phyloP scores from a whole-genome alignment of 768 basidiomycete genomes.

The Amanita thiersii region DNA sequence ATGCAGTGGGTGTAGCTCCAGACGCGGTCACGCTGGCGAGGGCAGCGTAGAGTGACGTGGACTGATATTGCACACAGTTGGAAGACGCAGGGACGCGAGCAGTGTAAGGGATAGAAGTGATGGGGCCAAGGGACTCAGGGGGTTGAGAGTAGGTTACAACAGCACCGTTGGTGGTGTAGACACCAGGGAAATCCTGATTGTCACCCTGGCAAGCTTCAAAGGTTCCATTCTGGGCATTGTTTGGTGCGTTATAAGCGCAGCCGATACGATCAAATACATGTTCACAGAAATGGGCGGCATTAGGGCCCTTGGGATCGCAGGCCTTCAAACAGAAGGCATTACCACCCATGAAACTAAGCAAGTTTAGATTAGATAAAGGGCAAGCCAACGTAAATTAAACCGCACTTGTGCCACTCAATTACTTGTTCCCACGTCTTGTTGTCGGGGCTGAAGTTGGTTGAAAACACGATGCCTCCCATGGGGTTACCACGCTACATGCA shows the following conservation, averaged over 20 bases:
- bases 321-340: conserved; percentile 61
- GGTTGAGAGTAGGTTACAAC: conserved; percentile 37
- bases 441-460: conserved; percentile 40
- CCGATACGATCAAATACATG: conserved; percentile 75
- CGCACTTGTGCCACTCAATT: conserved; percentile 62
- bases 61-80: conserved; percentile 23
- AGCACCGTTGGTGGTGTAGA: conserved; percentile 28
- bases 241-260: conserved; percentile 66
- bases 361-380: too few relatives aligned
- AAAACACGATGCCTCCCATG: conserved; percentile 63
- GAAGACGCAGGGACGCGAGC: conserved; percentile 30
- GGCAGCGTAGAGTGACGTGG: conserved; percentile 19
- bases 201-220: conserved; percentile 66
- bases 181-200: conserved; percentile 54
- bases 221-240: conserved; percentile 43
- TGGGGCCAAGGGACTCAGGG: conserved; percentile 31
- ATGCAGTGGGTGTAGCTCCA: conserved; percentile 1
- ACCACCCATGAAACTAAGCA: conserved; percentile 60
- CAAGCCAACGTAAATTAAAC: too few relatives aligned
- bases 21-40: conserved; percentile 15
- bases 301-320: conserved; percentile 51
- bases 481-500: conserved; percentile 66
- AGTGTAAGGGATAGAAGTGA: conserved; percentile 33
- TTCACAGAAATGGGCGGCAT: conserved; percentile 50
- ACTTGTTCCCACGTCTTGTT: conserved; percentile 44